Base-by-base conservation (phyloP, 305 asterid species). In the Fraxinus platypoda region DNA sequence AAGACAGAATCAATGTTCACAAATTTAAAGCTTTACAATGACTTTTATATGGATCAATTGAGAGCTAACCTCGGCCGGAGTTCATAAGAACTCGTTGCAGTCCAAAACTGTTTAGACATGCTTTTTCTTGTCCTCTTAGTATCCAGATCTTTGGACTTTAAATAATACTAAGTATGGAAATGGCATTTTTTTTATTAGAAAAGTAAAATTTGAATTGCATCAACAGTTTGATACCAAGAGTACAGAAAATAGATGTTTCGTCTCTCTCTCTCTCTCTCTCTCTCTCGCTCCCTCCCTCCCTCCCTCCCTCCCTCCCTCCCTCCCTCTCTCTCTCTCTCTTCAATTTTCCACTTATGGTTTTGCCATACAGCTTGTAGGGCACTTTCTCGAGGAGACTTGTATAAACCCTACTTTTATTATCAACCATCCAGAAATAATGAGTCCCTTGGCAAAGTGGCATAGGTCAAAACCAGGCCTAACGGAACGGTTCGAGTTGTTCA, bases 401-500 rank as follows among this genome's bases (percentile, higher is more conserved):
- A 81, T 81, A 4, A 91, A 94, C 80, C 98, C 99, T 37, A 30
- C 97, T 37, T 94, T 93, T 84, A 92, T 94, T 71, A 94, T 93
- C 87, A 94, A 96, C 88, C 98, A 96, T 87, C 99, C 99, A 3
- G 98, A 95, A 88, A 91, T 94, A 81, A 94, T 94, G 98, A 91
- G 98, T 81, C 99, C 99, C 17, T 84, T 92, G 78, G 99, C 99
- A 6, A 96, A 96, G 89, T 92, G 98, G 98, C 98, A 96, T 82
- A 87, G 97, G 84, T 90, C 97, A 12, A 91, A 86, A 78, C 94
- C 93, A 3, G 92, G 95, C 85, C 83, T 93, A 78, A 96, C 99
- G 1, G 99, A 94, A 86, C 86, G 98, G 33, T 94, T 96, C 79
- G 99, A 96, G 91, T 74, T 94, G 89, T 94, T 96, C 87, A 82